Evolutionary conservation across 2,329 filamentous ascomycete species (phyloP).

Genomic region (Ceratocystis variospora): DNA sequence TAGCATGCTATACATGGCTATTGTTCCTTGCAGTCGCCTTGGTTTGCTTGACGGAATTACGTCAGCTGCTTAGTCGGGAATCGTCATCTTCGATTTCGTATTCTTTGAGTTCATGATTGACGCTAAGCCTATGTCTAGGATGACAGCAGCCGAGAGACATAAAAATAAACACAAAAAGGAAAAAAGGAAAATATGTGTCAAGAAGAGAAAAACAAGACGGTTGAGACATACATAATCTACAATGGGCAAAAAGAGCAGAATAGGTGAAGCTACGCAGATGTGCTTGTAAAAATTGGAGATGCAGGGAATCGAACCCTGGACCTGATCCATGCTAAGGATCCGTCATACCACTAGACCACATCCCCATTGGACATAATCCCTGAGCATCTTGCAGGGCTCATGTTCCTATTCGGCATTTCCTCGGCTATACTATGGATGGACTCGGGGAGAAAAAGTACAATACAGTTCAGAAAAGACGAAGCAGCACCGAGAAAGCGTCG

Average conservation of each 20-base stretch:
- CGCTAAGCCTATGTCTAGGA: background rate
- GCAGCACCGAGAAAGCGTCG: too few relatives aligned
- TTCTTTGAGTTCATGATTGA: background rate
- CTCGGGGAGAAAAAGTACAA: too few relatives aligned
- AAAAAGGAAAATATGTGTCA: background rate
- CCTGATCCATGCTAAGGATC: conserved; percentile 15
- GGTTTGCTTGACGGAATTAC: background rate
- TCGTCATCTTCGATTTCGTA: background rate
- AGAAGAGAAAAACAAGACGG: background rate
- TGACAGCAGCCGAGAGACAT: background rate
- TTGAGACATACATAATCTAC: background rate
- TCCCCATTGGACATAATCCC: background rate
- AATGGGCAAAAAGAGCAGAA: background rate
- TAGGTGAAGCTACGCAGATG: background rate
- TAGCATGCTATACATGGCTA: background rate
- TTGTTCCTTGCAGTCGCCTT: background rate
- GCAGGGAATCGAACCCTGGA: conserved; percentile 14
- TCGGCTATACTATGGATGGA: too few relatives aligned
- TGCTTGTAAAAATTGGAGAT: background rate
- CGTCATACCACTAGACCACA: conserved; percentile 15
- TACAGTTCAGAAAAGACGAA: too few relatives aligned
- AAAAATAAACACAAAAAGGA: background rate
- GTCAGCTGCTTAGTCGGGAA: background rate
- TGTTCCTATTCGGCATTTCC: background rate
- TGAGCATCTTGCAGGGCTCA: background rate